These are phyloP conservation scores for Dendrobium huoshanense DNA, from an alignment of 106 monocot species.

Conservation along the genomic window DNA sequence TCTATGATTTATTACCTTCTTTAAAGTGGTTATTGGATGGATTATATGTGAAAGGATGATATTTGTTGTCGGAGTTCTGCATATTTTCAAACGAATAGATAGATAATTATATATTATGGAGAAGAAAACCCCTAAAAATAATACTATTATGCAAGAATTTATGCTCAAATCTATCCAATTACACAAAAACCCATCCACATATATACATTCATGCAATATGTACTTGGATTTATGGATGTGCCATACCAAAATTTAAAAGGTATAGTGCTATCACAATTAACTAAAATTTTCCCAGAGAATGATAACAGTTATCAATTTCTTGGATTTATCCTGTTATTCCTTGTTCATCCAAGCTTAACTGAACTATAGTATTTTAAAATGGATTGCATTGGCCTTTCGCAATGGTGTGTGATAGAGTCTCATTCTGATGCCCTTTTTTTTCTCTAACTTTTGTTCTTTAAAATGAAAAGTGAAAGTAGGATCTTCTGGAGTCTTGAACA, in stretches of 20 bases:
- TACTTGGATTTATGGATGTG: not conserved
- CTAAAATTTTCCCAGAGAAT: not conserved
- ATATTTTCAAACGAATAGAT: no score
- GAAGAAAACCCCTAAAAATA: no score
- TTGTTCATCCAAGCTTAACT: not conserved
- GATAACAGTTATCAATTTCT: not conserved
- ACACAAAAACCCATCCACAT: not conserved
- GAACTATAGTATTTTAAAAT: not conserved
- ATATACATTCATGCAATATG: not conserved
- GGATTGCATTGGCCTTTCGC: not conserved
- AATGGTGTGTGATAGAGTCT: not conserved
- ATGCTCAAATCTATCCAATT: not conserved
- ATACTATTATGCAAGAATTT: not conserved
- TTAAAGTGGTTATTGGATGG: no score
- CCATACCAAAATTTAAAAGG: not conserved
- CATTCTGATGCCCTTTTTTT: no score
- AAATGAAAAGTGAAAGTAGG: no score
- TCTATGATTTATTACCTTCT: no score
- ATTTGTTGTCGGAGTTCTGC: no score
- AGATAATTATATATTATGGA: no score
- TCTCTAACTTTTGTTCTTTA: no score
- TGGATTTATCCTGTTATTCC: not conserved
- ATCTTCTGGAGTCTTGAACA: no score
- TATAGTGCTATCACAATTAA: not conserved
- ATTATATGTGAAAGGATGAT: no score